Percentiles rank a stretch among this genome's conserved stretches.
Conservation (phyloP, 768 basidiomycete species). For the Termitomyces sp. region DNA sequence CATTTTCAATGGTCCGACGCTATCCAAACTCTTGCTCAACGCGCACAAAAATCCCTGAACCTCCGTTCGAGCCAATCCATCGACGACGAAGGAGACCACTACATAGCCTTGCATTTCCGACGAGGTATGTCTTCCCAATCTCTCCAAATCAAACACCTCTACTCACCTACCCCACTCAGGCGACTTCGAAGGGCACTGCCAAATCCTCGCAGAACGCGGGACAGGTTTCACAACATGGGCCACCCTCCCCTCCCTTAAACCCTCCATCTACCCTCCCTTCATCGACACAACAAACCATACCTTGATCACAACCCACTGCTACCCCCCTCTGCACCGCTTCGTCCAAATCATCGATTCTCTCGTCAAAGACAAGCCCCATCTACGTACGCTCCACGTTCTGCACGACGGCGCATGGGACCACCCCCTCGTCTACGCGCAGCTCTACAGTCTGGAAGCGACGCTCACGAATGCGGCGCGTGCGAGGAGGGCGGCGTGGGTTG, state of each 20-base stretch:
- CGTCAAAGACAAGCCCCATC: conserved; percentile 30
- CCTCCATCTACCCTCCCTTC: conserved; percentile 29
- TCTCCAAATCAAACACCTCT: not conserved
- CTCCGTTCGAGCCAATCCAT: conserved; percentile 23
- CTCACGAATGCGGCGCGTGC: conserved; percentile 33
- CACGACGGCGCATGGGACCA: conserved; percentile 49
- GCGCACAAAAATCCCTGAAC: conserved; percentile 30
- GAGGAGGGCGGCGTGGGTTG: conserved; percentile 29
- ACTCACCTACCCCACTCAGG: conserved; percentile 16
- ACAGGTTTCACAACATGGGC: conserved; percentile 46
- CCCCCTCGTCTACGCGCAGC: conserved; percentile 38
- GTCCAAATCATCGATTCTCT: conserved; percentile 34
- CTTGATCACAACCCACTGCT: conserved; percentile 42
- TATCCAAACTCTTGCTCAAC: conserved; percentile 29
- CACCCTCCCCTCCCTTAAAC: conserved; percentile 34
- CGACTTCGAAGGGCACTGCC: conserved; percentile 42
- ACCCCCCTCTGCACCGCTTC: conserved; percentile 37
- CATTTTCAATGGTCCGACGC: conserved; percentile 40
- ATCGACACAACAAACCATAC: conserved; percentile 31
- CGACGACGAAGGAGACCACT: conserved; percentile 27
- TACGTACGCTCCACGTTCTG: conserved; percentile 37
- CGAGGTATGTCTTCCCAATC: conserved; percentile 26
- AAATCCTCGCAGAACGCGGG: conserved; percentile 27
- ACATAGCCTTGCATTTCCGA: conserved; percentile 45
- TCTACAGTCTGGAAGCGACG: conserved; percentile 34